A percentile compares a stretch with the other conserved stretches of the same genome.
phyloP scores from a whole-genome alignment of 2,329 filamentous ascomycete genomes.

The Cytospora leucostoma region DNA sequence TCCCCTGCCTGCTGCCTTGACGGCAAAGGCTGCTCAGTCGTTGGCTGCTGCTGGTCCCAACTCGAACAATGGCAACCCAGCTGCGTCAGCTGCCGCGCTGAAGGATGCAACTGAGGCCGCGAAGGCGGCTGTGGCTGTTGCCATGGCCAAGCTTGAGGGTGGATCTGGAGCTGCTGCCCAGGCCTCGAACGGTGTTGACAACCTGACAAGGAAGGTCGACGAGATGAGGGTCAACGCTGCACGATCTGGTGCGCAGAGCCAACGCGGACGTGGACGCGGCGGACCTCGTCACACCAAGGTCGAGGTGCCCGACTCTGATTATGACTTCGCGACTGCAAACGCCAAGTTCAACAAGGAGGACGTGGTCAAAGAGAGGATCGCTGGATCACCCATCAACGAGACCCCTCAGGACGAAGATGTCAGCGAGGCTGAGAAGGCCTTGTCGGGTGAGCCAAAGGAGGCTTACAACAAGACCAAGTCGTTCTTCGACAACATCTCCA shows the following conservation, averaged over 20 bases:
- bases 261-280: conserved; percentile 46
- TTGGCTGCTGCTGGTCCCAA: conserved; percentile 36
- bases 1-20: conserved; percentile 56
- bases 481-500: conserved; percentile 98
- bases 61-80: conserved; percentile 33
- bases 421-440: conserved; percentile 28
- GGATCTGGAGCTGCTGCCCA: conserved; percentile 34
- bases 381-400: conserved; percentile 65
- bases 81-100: conserved; percentile 45
- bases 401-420: conserved; percentile 48
- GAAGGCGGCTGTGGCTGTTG: conserved; percentile 75
- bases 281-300: conserved; percentile 64
- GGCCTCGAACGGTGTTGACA: conserved; percentile 59
- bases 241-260: conserved; percentile 46
- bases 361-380: conserved; percentile 84
- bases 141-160: conserved; percentile 69
- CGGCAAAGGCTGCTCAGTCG: conserved; percentile 34
- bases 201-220: conserved; percentile 72
- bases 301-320: conserved; percentile 87
- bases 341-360: conserved; percentile 88
- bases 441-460: conserved; percentile 34
- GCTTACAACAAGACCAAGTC: conserved; percentile 86
- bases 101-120: conserved; percentile 73
- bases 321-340: conserved; percentile 85
- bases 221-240: conserved; percentile 71